Evolutionary conservation across 2,329 filamentous ascomycete species (phyloP).

Genomic region (Botrytis tulipae): DNA sequence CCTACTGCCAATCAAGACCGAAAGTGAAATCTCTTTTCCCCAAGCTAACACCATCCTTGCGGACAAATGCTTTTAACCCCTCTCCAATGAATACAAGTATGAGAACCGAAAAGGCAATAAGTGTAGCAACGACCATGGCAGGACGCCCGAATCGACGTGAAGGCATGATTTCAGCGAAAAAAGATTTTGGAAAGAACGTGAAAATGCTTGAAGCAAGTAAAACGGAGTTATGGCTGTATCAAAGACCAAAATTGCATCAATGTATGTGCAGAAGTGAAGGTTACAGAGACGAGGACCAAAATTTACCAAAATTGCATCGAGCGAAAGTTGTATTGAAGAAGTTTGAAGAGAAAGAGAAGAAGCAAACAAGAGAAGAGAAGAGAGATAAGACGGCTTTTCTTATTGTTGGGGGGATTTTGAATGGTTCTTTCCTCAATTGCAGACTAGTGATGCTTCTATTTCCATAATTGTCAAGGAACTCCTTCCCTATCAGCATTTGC

Average conservation of each 20-base stretch:
- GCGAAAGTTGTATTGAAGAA: constrained; percentile 18
- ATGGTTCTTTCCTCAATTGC: constrained; percentile 19
- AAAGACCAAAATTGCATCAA: constrained; percentile 23
- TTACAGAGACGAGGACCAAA: constrained; percentile 20
- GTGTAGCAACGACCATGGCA: constrained; percentile 23
- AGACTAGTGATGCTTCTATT: neutral
- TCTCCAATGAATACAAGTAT: constrained; percentile 33
- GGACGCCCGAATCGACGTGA: constrained; percentile 26
- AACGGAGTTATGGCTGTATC: constrained; percentile 20
- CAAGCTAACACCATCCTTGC: constrained; percentile 13
- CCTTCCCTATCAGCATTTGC: neutral
- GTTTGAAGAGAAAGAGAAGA: constrained; percentile 10
- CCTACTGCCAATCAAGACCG: constrained; percentile 16
- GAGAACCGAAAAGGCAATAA: constrained; percentile 31
- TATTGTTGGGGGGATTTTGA: neutral
- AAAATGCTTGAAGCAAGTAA: constrained; percentile 21
- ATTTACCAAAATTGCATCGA: constrained; percentile 23
- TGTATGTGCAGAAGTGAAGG: constrained; percentile 21
- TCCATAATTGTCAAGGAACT: neutral
- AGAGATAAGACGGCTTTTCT: constrained; percentile 14
- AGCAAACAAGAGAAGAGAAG: constrained; percentile 1
- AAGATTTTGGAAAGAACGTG: constrained; percentile 15
- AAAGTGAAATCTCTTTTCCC: constrained; percentile 15
- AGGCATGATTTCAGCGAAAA: constrained; percentile 27
- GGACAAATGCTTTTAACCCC: constrained; percentile 27